Conservation (phyloP, 352 stramenopile species). For the Globisporangium rhizosaccharum region DNA sequence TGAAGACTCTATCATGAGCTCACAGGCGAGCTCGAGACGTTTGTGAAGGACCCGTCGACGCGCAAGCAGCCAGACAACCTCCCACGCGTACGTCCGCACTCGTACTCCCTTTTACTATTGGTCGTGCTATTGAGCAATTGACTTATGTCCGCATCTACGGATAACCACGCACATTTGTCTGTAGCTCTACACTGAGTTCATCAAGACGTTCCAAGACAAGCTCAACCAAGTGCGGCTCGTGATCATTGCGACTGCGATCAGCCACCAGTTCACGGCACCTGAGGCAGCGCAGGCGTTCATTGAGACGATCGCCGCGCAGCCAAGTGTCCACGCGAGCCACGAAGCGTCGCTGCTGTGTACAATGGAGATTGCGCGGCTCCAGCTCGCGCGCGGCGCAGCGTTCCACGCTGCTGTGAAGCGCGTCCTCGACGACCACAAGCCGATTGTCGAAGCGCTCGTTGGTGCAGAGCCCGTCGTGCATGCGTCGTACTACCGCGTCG, state of each 20-base stretch:
- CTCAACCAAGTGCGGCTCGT: constrained; percentile 94
- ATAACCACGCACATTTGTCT: not conserved
- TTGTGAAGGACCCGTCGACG: constrained; percentile 81
- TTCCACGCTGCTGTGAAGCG: constrained; percentile 65
- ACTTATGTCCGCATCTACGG: not conserved
- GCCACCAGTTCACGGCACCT: constrained; percentile 55
- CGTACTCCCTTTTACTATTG: not conserved
- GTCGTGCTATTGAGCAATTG: not conserved
- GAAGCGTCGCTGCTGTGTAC: constrained; percentile 68
- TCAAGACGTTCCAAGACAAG: constrained; percentile 92
- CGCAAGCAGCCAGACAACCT: constrained; percentile 57
- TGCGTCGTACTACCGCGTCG: constrained; percentile 89
- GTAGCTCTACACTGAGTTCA: constrained; percentile 93
- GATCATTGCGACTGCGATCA: constrained; percentile 90
- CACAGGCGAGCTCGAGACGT: constrained; percentile 89
- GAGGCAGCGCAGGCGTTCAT: constrained; percentile 69
- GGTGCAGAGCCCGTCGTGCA: constrained; percentile 90
- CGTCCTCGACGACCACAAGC: constrained; percentile 64
- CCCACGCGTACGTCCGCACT: constrained; percentile 20
- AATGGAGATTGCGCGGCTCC: constrained; percentile 73
- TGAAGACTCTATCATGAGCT: constrained; percentile 98
- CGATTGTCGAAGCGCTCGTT: constrained; percentile 73
- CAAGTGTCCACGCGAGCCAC: constrained; percentile 58
- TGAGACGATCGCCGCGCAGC: constrained; percentile 47
- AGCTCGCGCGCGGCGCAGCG: constrained; percentile 50